Percentiles rank a stretch among this genome's conserved stretches.
phyloP scores from a whole-genome alignment of 176 grass and related monocot species.

The Oryza australiensis region DNA sequence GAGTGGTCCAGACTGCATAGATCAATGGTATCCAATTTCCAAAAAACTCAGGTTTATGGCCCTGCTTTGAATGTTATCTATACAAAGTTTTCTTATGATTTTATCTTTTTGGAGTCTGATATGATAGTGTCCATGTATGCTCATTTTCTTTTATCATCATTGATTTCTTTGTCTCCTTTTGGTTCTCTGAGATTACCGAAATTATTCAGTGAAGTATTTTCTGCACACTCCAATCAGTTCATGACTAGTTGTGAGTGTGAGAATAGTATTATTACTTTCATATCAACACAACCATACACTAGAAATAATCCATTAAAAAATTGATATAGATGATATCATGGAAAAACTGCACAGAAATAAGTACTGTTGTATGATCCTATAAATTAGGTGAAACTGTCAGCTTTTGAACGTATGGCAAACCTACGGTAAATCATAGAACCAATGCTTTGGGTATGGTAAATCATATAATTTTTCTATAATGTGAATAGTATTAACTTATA shows the following conservation, averaged over 20 bases:
- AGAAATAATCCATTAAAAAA: background rate
- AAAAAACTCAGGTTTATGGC: background rate
- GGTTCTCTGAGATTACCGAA: background rate
- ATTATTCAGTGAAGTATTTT: constrained; percentile 24
- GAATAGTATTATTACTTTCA: too few species aligned
- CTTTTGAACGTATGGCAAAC: background rate
- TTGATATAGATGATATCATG: background rate
- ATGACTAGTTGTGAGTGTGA: constrained; percentile 23
- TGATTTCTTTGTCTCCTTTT: background rate
- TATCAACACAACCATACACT: background rate
- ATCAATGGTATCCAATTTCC: background rate
- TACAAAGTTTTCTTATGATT: constrained; percentile 34
- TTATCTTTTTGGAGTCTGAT: constrained; percentile 17
- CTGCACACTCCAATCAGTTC: constrained; percentile 21
- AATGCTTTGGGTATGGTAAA: background rate
- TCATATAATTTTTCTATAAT: background rate
- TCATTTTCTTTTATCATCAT: background rate
- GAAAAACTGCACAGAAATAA: background rate
- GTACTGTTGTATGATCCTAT: background rate
- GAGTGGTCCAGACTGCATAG: constrained; percentile 35
- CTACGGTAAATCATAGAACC: background rate
- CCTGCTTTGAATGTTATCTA: constrained; percentile 35
- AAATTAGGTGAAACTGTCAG: background rate
- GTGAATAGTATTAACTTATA: too few species aligned
- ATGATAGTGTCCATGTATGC: constrained; percentile 37